Conservation (phyloP, 352 stramenopile genomes). For the Phytophthora uliginosa region DNA sequence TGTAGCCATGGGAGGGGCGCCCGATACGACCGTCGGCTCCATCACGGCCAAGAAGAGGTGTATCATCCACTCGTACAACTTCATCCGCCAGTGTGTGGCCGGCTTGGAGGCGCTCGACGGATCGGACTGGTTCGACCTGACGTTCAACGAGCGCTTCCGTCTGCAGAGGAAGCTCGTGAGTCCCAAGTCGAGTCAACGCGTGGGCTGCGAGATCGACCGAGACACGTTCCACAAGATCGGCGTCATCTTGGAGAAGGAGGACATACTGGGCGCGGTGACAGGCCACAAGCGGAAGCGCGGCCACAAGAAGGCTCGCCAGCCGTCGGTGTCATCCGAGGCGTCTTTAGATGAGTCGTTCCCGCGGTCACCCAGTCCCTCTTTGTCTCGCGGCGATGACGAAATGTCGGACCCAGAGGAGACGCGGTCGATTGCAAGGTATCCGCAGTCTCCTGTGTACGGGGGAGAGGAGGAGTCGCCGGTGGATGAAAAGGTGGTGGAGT, state of each 20-base stretch:
- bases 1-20: conserved; percentile 31
- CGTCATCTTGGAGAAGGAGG: conserved; percentile 43
- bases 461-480: conserved; percentile 23
- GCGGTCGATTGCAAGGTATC: background rate
- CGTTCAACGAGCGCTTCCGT: conserved; percentile 40
- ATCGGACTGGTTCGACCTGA: conserved; percentile 47
- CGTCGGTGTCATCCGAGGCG: conserved; percentile 38
- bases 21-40: conserved; percentile 42
- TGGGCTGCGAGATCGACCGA: conserved; percentile 44
- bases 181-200: conserved; percentile 44
- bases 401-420: conserved; percentile 30
- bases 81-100: conserved; percentile 41
- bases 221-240: conserved; percentile 39
- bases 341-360: conserved; percentile 19
- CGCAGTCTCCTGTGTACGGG: conserved; percentile 5
- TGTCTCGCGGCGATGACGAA: conserved; percentile 33
- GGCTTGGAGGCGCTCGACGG: conserved; percentile 34
- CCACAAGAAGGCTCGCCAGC: conserved; percentile 26
- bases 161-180: conserved; percentile 41
- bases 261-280: conserved; percentile 37
- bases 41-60: conserved; percentile 51
- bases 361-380: conserved; percentile 24
- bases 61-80: conserved; percentile 48
- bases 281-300: conserved; percentile 40
- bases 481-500: conserved; percentile 39